Evolutionary conservation across 805 yeast genomes (phyloP).

Genomic region (Zygosaccharomyces bailii): DNA sequence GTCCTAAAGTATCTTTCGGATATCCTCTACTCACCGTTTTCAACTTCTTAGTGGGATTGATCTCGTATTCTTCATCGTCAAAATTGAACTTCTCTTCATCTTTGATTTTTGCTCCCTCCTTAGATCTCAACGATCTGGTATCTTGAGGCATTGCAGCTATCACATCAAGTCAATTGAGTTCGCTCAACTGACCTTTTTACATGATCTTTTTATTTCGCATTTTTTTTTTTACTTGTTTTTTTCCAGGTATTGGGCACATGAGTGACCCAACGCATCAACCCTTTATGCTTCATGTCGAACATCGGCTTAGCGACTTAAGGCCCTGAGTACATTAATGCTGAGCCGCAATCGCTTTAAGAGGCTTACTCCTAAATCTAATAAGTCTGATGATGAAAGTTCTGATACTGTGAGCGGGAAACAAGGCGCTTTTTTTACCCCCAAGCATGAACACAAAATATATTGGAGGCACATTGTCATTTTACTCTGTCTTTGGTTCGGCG

Average conservation of each 20-base stretch:
- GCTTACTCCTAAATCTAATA: constrained; percentile 6
- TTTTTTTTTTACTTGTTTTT: background rate
- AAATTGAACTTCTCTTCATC: constrained; percentile 37
- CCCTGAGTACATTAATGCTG: constrained; percentile 7
- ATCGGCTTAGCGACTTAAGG: background rate
- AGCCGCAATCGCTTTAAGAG: constrained; percentile 16
- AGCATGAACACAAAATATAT: constrained; percentile 12
- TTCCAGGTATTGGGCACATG: background rate
- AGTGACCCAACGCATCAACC: background rate
- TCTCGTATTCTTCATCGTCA: constrained; percentile 31
- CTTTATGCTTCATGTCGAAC: background rate
- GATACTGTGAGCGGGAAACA: constrained; percentile 2
- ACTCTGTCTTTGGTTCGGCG: constrained; percentile 41
- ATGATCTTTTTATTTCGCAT: background rate
- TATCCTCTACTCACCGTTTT: constrained; percentile 14
- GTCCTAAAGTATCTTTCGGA: constrained; percentile 1
- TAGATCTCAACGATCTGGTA: constrained; percentile 20
- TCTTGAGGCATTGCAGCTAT: constrained; percentile 12
- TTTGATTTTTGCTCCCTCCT: constrained; percentile 9
- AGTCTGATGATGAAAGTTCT: constrained; percentile 8
- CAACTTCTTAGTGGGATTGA: constrained; percentile 19
- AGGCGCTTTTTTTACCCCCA: background rate
- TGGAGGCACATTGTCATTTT: constrained; percentile 30
- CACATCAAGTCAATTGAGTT: background rate
- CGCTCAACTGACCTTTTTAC: background rate